Evolutionary conservation across 2,329 filamentous ascomycete genomes (phyloP), one percentile per base, ranked within the genome.

Genomic region (Cytospora piceae): DNA sequence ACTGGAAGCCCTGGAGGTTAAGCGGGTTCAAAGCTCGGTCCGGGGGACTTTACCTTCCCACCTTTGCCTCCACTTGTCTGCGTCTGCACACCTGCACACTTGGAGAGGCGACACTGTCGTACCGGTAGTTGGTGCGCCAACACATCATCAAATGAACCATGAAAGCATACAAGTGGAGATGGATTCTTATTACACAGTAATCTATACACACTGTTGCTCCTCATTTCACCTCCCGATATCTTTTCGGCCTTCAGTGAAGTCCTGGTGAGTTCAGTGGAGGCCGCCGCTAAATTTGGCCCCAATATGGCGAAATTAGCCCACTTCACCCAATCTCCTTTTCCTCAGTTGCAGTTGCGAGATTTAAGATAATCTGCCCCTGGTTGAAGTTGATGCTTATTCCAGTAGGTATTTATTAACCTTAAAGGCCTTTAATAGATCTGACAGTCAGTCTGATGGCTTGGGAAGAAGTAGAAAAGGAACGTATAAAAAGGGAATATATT

Each of bases 311-410:
- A 22, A 46, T 56, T 49, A 22, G 27, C 37, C 60, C 60, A 24
- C 51, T 56, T 22, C 42, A 22, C 51, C 32, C 37, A 62, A 62
- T 62, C 52, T 62, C 60, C 60, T 53, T 49, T 49, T 49, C 4
- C 9, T 24, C n/a, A 49, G n/a, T 49, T 24, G n/a, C 46, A 12
- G n/a, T 42, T 53, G 52, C 52, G 46, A 56, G 54, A 55, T 55
- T 20, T n/a, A 12, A 22, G 42, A 49, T 62, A 52, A 24, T 22
- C 55, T 62, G 27, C 60, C 60, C 52, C 52, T 55, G 17, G 32
- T 56, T 15, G 32, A 8, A 9, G 20, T 52, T 37, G 39, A 29
- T 60, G 46, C 49, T 60, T 32, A 49, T 51, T 34, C 6, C 7
- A 49, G 46, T 12, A 8, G 20, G 4, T 14, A 37, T 15, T 14